Conservation (phyloP, 257 asterid genomes). For the Nicotiana sylvestris region DNA sequence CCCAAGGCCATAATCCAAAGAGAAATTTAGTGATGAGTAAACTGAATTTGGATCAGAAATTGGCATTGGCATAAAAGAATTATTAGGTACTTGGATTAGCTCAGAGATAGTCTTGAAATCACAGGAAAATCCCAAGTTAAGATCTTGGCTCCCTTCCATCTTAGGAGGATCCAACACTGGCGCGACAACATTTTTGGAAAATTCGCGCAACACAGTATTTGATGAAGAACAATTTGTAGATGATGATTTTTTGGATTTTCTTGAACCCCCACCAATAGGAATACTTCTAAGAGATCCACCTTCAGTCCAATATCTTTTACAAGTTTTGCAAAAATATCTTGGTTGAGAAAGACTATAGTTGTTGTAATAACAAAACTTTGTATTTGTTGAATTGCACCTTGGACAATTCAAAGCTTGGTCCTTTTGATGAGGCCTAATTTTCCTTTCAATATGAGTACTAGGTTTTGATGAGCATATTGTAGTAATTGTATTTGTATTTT, state of each 20-base stretch:
- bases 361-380: slow-evolving; percentile 39
- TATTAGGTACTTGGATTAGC: slow-evolving; percentile 48
- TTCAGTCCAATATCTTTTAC: slow-evolving; percentile 21
- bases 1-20: slow-evolving; percentile 52
- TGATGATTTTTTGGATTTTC: slow-evolving; percentile 54
- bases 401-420: slow-evolving; percentile 66
- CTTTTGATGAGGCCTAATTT: slow-evolving; percentile 45
- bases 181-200: slow-evolving; percentile 16
- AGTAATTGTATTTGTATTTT: slow-evolving; percentile 8
- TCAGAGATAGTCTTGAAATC: slow-evolving; percentile 47
- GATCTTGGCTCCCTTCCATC: slow-evolving; percentile 39
- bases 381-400: slow-evolving; percentile 11
- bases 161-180: not conserved
- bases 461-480: too few relatives aligned
- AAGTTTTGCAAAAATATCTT: slow-evolving; percentile 65
- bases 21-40: slow-evolving; percentile 26
- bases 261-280: slow-evolving; percentile 81
- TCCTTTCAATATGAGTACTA: slow-evolving; percentile 36
- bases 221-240: slow-evolving; percentile 5
- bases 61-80: slow-evolving; percentile 42
- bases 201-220: slow-evolving; percentile 33
- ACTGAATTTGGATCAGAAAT: slow-evolving; percentile 26
- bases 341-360: slow-evolving; percentile 79
- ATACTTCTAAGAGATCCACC: slow-evolving; percentile 74
- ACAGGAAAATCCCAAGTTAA: slow-evolving; percentile 52